Percentiles rank a stretch among this genome's conserved stretches.
These are phyloP conservation scores for Yamadazyma songkhlaensis DNA, from an alignment of 1,139 yeast genomes.

Conservation along the genomic window DNA sequence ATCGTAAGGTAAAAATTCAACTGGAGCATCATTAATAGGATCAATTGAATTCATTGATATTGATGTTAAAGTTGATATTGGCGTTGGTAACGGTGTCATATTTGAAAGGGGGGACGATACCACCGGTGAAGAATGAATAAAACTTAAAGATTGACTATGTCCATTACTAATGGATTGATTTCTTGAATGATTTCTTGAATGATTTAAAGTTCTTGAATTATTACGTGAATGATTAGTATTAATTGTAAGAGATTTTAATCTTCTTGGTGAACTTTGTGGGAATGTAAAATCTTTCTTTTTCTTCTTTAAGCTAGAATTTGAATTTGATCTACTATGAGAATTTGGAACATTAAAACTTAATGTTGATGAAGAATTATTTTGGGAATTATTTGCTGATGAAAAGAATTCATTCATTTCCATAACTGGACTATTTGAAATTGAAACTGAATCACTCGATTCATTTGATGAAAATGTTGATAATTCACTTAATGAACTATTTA, in stretches of 20 bases:
- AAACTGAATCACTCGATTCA: slow-evolving; percentile 16
- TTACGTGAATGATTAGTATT: slow-evolving; percentile 4
- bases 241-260: slow-evolving; percentile 1
- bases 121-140: slow-evolving; percentile 26
- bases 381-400: slow-evolving; percentile 4
- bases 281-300: slow-evolving; percentile 11
- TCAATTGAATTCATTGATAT: slow-evolving; percentile 27
- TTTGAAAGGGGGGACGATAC: slow-evolving; percentile 36
- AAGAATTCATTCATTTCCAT: slow-evolving; percentile 17
- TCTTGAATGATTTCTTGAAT: slow-evolving; percentile 4
- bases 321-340: slow-evolving; percentile 4
- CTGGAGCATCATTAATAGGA: slow-evolving; percentile 43
- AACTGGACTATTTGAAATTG: slow-evolving; percentile 17
- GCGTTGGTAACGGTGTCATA: slow-evolving; percentile 31
- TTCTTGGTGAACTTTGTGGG: slow-evolving; percentile 10
- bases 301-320: slow-evolving; percentile 4
- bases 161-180: slow-evolving; percentile 4
- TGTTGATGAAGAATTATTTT: slow-evolving; percentile 6
- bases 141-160: not conserved
- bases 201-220: slow-evolving; percentile 2
- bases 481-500: slow-evolving; percentile 16
- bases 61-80: slow-evolving; percentile 27
- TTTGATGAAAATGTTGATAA: slow-evolving; percentile 18
- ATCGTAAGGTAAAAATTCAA: slow-evolving; percentile 25
- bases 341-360: slow-evolving; percentile 6